Evolutionary conservation across 768 basidiomycete genomes (phyloP), one percentile per base, ranked within the genome.

Genomic region (Boletus reticulatus): DNA sequence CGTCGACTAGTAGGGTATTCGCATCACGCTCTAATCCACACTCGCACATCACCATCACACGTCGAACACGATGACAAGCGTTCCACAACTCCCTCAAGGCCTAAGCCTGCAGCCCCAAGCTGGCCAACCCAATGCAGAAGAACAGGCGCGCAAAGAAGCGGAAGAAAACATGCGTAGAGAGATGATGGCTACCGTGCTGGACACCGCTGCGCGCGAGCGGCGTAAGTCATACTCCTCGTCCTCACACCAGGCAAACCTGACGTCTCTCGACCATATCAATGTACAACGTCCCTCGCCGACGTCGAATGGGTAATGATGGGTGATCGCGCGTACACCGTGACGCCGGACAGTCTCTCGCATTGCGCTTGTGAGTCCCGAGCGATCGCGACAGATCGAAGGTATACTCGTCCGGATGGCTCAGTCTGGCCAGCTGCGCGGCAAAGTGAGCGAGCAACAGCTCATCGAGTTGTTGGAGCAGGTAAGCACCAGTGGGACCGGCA

Each of bases 381-480:
- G 91, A 67, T 88, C 92, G 17, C 80, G 80, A 58, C 84, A 92
- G 68, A 89, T 96, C 61, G 90, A 94, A 72, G 75, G 73, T 4
- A 84, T 94, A 54, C 76, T 96, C 32, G 61, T 89, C 39, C 80
- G 89, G 39, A 92, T 94, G 89, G 91, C 85, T 9, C 90, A 92
- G 72, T 78, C 82, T 1, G 91, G 93, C 8, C 91, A 94, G 68
- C 69, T 96, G 38, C 80, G 87, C 43, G 87, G 86, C 1, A 77
- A 84, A 29, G 87, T 96, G 39, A 83, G 79, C 29, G 94, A 97
- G 67, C 74, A 79, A 45, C 91, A 94, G 68, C 78, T 97, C 51
- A 92, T 97, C 60, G 86, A 85, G 46, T 75, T 96, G 36, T 78
- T 96, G 55, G 89, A 95, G 62, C 91, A 96, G 81, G 94, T 88